Base-by-base conservation (phyloP, 805 yeast genomes). In the Candida mattraensis region DNA sequence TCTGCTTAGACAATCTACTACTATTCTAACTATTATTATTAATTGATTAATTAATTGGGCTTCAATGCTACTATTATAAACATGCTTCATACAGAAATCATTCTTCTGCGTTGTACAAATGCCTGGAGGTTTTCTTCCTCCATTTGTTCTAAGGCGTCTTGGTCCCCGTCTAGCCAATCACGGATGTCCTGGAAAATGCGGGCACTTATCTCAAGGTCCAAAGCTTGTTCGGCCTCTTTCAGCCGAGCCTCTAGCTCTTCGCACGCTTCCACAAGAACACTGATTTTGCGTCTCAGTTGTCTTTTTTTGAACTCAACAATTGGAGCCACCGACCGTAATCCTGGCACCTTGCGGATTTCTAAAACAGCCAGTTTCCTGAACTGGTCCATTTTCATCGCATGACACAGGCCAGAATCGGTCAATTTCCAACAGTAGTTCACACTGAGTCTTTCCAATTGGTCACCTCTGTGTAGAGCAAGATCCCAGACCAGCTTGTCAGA, bases 401-500 rank as follows among this genome's bases (percentile, higher is more conserved):
- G 42, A 21, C 60, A 51, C 19, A 62, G 33, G 11, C 64, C 64
- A 4, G 44, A 31, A 39, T 60, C 61, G 5, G 51, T 50, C 13
- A 62, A 45, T 39, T 46, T 49, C 19, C 69, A 65, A 56, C 97
- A 88, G 50, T 80, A 78, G 58, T 88, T 88, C 33, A 88, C 56
- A 6, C 94, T 83, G 14, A 88, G 63, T 34, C 96, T 67, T 48
- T 76, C 78, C 3, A 89, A 51, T 5, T 63, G 50, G 1, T 55
- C 50, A 5, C 63, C 63, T 18, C 76, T 62, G 34, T 67, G 56
- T 12, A 72, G 58, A 0, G 88, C 87, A 21, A 89, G 61, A 50
- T 83, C 89, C 95, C 95, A 87, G 11, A 89, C 64, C 4, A 85
- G 70, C 27, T 77, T 69, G 62, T 89, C 96, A 6, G 85, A 76